Percentiles rank a stretch among this genome's conserved stretches.
Evolutionary conservation across 2,329 filamentous ascomycete genomes (phyloP).

Genomic region (Paecilomyces formosus): DNA sequence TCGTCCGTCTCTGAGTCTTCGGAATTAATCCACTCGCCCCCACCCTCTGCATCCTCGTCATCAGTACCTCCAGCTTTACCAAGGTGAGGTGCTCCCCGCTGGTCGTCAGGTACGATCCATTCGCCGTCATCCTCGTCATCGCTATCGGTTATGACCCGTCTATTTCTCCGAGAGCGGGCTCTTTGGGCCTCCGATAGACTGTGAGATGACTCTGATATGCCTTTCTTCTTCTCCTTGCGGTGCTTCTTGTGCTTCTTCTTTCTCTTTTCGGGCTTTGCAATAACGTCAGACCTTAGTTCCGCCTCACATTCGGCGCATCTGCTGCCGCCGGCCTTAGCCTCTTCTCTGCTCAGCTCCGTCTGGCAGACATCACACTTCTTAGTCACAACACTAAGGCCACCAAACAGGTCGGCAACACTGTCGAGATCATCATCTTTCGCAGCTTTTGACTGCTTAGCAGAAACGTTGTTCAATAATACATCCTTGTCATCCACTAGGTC

Average conservation of each 20-base stretch:
- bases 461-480: conserved; percentile 60
- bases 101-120: conserved; percentile 68
- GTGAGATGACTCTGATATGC: conserved; percentile 16
- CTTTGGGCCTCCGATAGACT: conserved; percentile 11
- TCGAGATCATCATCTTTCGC: conserved; percentile 62
- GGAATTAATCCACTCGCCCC: conserved; percentile 68
- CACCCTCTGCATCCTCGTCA: conserved; percentile 81
- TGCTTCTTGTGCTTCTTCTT: conserved; percentile 44
- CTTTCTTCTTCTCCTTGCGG: conserved; percentile 28
- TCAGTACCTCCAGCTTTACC: conserved; percentile 77
- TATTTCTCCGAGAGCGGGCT: conserved; percentile 27
- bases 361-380: conserved; percentile 83
- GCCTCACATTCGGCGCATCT: conserved; percentile 68
- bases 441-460: conserved; percentile 39
- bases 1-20: conserved; percentile 56
- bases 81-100: conserved; percentile 54
- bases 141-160: conserved; percentile 43
- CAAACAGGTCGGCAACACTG: conserved; percentile 76
- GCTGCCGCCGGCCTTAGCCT: conserved; percentile 45
- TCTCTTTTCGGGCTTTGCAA: conserved; percentile 25
- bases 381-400: conserved; percentile 67
- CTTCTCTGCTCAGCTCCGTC: conserved; percentile 53
- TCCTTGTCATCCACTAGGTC: conserved; percentile 86
- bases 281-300: conserved; percentile 59
- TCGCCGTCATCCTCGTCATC: conserved; percentile 60